Evolutionary conservation across 2,329 filamentous ascomycete genomes (phyloP), one percentile per base, ranked within the genome.

Genomic region (Berkeleyomyces basicola): DNA sequence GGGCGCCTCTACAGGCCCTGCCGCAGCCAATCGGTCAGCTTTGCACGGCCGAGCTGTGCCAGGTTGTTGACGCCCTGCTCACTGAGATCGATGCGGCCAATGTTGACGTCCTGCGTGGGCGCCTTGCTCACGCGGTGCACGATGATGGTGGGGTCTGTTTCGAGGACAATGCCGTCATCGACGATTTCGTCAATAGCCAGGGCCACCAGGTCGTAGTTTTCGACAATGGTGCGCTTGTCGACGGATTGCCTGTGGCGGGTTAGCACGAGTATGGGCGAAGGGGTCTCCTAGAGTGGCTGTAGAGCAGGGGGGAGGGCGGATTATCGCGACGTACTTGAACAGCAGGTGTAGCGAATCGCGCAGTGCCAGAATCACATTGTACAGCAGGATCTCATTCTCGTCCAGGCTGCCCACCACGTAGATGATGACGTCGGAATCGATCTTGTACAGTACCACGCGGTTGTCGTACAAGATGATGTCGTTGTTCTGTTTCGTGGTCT

Each of bases 381-480:
- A 97, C 61, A 99, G 81, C 73, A 99, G 78, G 62, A 99, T 88
- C 77, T 99, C 93, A 74, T 97, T 99, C 81, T 99, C 93, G 61
- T 96, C 90, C 61, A 88, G 81, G 62, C 86, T 84, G 67, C 92
- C 92, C 9, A 99, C 88, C 36, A 97, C 87, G 73, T 97, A 97
- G 71, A 84, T 83, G 87, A 96, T 96, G 63, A 97, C 88, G 74
- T 99, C 93, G 69, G 88, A 90, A 78, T 99, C 93, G 77, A 87
- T 87, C 83, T 99, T 99, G 80, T 96, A 99, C 61, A 97, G 86
- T 62, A 97, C 90, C 66, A 99, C 87, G 70, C 90, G 84, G 77
- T 95, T 95, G 76, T 99, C 93, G 76, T 96, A 97, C 63, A 99
- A 83, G 69, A 99, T 95, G 70, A 99, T 93, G 76, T 97, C 93